Percentiles rank a stretch among this genome's conserved stretches.
These are phyloP conservation scores for Nothomitra cinnamomea DNA, from an alignment of 2,329 filamentous ascomycete genomes.

Conservation along the genomic window DNA sequence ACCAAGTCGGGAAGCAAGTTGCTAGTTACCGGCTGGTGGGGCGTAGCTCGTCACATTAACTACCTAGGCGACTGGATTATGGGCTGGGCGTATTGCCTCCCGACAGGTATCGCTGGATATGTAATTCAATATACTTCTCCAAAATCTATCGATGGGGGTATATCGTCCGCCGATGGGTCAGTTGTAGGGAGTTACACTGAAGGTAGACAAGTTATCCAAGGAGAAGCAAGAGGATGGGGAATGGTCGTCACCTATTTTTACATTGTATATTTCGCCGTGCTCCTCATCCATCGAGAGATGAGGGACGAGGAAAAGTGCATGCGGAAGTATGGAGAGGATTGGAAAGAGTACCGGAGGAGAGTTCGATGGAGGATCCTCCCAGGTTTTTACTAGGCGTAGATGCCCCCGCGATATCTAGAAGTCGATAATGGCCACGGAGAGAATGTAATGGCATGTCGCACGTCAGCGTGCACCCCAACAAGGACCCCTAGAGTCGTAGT, in stretches of 20 bases:
- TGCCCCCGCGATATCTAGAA: too few species aligned
- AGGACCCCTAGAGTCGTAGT: too few species aligned
- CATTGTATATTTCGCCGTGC: slow-evolving; percentile 73
- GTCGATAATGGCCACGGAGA: too few species aligned
- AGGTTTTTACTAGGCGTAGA: slow-evolving; percentile 50
- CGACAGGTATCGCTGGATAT: slow-evolving; percentile 73
- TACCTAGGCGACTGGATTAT: slow-evolving; percentile 93
- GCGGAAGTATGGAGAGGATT: slow-evolving; percentile 83
- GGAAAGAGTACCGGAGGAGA: slow-evolving; percentile 71
- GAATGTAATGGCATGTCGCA: too few species aligned
- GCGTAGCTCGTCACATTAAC: slow-evolving; percentile 80
- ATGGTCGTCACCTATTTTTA: slow-evolving; percentile 91
- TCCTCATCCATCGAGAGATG: slow-evolving; percentile 72
- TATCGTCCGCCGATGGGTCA: slow-evolving; percentile 34
- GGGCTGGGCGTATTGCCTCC: slow-evolving; percentile 77
- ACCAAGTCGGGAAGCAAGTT: slow-evolving; percentile 69
- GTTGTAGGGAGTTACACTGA: slow-evolving; percentile 23
- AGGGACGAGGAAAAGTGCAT: slow-evolving; percentile 84
- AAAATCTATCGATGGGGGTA: slow-evolving; percentile 31
- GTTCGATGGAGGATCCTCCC: slow-evolving; percentile 74
- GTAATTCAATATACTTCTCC: slow-evolving; percentile 38
- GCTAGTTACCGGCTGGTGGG: slow-evolving; percentile 85
- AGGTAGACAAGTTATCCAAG: slow-evolving; percentile 41
- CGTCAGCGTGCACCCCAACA: too few species aligned
- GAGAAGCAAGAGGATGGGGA: slow-evolving; percentile 62